A percentile compares a stretch with the other conserved stretches of the same genome.
These are phyloP conservation scores for Priceomyces castillae DNA, from an alignment of 805 yeast genomes.

Conservation along the genomic window DNA sequence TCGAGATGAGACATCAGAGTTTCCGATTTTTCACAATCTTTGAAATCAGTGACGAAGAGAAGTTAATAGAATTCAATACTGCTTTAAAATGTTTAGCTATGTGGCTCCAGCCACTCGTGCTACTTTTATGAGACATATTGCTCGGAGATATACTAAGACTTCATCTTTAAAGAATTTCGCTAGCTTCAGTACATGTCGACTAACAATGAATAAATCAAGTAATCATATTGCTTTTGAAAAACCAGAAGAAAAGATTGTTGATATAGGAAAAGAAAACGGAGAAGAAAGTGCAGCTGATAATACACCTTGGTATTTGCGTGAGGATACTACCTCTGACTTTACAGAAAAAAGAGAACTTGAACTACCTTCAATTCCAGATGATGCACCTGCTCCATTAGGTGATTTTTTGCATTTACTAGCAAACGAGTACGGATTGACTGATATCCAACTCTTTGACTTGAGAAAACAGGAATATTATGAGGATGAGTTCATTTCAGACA, in stretches of 20 bases:
- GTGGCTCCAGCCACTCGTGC: background rate
- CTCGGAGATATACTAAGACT: background rate
- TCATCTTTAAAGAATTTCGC: background rate
- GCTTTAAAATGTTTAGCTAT: background rate
- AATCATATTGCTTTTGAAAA: background rate
- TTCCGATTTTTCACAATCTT: background rate
- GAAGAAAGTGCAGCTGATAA: background rate
- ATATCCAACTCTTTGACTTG: slow-evolving; percentile 64
- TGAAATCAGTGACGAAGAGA: background rate
- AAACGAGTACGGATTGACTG: slow-evolving; percentile 61
- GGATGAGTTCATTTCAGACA: slow-evolving; percentile 28
- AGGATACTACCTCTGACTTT: slow-evolving; percentile 33
- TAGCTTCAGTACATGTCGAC: background rate
- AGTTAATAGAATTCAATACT: background rate
- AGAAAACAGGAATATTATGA: slow-evolving; percentile 30
- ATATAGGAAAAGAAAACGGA: background rate
- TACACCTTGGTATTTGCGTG: slow-evolving; percentile 63
- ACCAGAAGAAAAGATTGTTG: background rate
- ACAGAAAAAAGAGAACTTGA: slow-evolving; percentile 18
- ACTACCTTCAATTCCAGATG: slow-evolving; percentile 58
- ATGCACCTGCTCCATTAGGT: slow-evolving; percentile 53
- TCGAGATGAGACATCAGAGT: slow-evolving; percentile 3
- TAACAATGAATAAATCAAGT: background rate
- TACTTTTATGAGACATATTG: background rate
- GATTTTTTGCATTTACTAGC: slow-evolving; percentile 48